Evolutionary conservation across 2,329 filamentous ascomycete genomes (phyloP), one percentile per base, ranked within the genome.

Genomic region (Verticillium albo-atrum): DNA sequence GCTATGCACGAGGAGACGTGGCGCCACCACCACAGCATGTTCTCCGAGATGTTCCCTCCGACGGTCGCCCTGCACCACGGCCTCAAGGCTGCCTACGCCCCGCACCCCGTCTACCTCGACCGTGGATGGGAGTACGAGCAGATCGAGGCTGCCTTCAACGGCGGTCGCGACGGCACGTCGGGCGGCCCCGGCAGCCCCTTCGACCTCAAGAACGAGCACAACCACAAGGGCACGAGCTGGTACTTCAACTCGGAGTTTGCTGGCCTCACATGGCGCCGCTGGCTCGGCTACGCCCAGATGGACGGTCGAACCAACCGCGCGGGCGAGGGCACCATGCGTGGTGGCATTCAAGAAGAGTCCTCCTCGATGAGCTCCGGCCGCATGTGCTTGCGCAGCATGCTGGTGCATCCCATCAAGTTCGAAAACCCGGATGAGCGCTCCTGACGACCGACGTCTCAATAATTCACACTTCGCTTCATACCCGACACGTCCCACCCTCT

Each of bases 171-270:
- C 65, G 86, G 86, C 62, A 86, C 83, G 1, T 82, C 86, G 0
- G 84, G 87, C 7, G 85, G 89, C 1, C 77, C 79, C 30, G 86
- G 89, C 35, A 88, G 86, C 42, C 82, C 90, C 6, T 92, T 89
- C 65, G 86, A 88, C 59, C 68, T 81, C 23, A 81, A 84, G 64
- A 87, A 91, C 57, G 91, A 96, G 74, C 90, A 92, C 72, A 93
- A 93, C 72, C 92, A 94, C 77, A 85, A 85, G 66, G 90, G 91
- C 15, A 88, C 88, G 51, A 92, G 83, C 52, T 96, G 90, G 90
- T 96, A 94, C 73, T 96, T 92, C 73, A 89, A 92, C 66, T 87
- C 87, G 25, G 83, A 87, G 55, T 96, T 95, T 68, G 87, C 90
- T 1, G 83, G 88, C 4, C 83, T 89, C n/a, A 70, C 96, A 65